Base-by-base conservation (phyloP, 352 stramenopile species). In the Phytophthora pistaciae region DNA sequence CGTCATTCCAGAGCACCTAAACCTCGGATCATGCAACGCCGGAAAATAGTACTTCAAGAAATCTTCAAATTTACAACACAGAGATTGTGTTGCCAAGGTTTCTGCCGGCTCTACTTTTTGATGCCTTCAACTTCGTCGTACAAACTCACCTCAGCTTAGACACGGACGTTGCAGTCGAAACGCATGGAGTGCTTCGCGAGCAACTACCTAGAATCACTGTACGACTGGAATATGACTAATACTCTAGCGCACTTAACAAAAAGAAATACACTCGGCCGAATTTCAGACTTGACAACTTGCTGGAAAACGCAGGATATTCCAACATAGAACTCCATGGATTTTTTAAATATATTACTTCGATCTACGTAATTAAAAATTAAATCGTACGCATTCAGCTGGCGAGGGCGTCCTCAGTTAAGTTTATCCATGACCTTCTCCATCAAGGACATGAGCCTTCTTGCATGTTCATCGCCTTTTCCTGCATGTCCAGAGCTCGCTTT, bases 351-450 rank as follows among this genome's bases (percentile, higher is more conserved):
- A 46, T 9, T 46, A 46, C 14, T 46, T 42, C 11, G 36, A 42
- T 18, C 11, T 42, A 42, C 36, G 18, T 46, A 46, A n/a, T 46
- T n/a, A n/a, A n/a, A 46, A 46, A 8, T 9, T 50, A 50, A 1
- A 50, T 50, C 42, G 11, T 50, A 5, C 18, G 16, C 18, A 50
- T 23, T n/a, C 38, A 46, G 18, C 3, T 14, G 20, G 10, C 5
- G 21, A 56, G 23, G 23, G 8, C 25, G n/a, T 10, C 3, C 42
- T 62, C 44, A 77, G 44, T 56, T 56, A 14, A 77, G 38, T 50
- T 74, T 78, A 31, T 78, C 71, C 58, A 78, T 73, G 8, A 68
- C 56, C 60, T 70, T 74, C 25, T 77, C 70, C 70, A 77, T 77
- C 20, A 77, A 29, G 18, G 50, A 20, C 70, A 77, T 68, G 25